A percentile compares a stretch with the other conserved stretches of the same genome.
Evolutionary conservation across 768 basidiomycete species (phyloP).

Genomic region (Thelephora ganbajun): DNA sequence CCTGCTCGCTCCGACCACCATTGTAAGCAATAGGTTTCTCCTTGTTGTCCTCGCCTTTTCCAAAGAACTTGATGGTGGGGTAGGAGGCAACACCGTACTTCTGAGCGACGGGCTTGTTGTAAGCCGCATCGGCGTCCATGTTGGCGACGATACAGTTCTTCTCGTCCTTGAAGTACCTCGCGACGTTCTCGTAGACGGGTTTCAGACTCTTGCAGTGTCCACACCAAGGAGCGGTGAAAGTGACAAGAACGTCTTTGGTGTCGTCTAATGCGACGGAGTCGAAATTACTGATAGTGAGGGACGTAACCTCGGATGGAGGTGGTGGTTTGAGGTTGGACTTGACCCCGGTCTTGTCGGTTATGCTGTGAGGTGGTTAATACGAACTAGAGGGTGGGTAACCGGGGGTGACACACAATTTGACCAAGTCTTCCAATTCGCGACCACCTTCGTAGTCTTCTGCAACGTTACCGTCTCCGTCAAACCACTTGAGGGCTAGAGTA

Average conservation of each 20-base stretch:
- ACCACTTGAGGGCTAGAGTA: slow-evolving; percentile 80
- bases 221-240: slow-evolving; percentile 82
- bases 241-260: slow-evolving; percentile 72
- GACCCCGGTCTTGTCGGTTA: slow-evolving; percentile 61
- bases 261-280: slow-evolving; percentile 59
- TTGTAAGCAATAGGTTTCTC: slow-evolving; percentile 50
- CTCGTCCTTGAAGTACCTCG: slow-evolving; percentile 66
- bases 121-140: slow-evolving; percentile 75
- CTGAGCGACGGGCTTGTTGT: slow-evolving; percentile 55
- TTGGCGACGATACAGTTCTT: slow-evolving; percentile 78
- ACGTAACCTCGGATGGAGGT: slow-evolving; percentile 52
- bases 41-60: slow-evolving; percentile 39
- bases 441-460: slow-evolving; percentile 62
- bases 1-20: slow-evolving; percentile 56
- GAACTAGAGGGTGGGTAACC: background rate
- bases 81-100: slow-evolving; percentile 68
- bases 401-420: slow-evolving; percentile 44
- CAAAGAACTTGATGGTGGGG: slow-evolving; percentile 96
- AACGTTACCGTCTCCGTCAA: slow-evolving; percentile 49
- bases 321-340: slow-evolving; percentile 85
- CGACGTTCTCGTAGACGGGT: slow-evolving; percentile 78
- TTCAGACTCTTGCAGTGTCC: slow-evolving; percentile 92
- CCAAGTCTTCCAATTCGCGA: slow-evolving; percentile 70
- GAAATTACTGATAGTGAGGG: slow-evolving; percentile 63
- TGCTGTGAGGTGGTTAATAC: slow-evolving; percentile 25